phyloP scores from a whole-genome alignment of 805 yeast genomes.

The Candida chauliodis region DNA sequence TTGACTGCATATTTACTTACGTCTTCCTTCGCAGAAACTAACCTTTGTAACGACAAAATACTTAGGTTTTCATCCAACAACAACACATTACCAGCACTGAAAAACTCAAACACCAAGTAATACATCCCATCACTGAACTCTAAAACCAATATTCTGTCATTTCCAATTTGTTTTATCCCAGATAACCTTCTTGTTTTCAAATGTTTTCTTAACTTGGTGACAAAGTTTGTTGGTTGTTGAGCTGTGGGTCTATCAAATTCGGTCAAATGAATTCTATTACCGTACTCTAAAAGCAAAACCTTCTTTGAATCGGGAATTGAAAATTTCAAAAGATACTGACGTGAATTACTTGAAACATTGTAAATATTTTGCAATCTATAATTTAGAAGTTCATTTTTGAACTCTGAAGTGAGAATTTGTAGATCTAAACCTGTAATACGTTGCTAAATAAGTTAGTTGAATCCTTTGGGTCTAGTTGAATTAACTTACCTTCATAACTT shows the following conservation, averaged over 20 bases:
- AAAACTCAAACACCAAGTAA: slow-evolving; percentile 82
- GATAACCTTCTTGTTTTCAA: slow-evolving; percentile 76
- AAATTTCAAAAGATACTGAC: slow-evolving; percentile 77
- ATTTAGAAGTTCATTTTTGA: slow-evolving; percentile 52
- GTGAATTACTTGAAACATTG: slow-evolving; percentile 65
- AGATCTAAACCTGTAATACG: slow-evolving; percentile 83
- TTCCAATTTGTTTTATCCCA: slow-evolving; percentile 65
- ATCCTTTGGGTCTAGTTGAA: no score
- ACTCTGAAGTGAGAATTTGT: slow-evolving; percentile 65
- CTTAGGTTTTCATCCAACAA: slow-evolving; percentile 65
- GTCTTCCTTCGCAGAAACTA: slow-evolving; percentile 70
- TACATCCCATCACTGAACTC: slow-evolving; percentile 79
- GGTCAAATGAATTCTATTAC: slow-evolving; percentile 75
- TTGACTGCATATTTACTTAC: slow-evolving; percentile 70
- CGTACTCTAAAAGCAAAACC: slow-evolving; percentile 77
- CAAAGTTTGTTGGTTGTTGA: slow-evolving; percentile 81
- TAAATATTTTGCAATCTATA: slow-evolving; percentile 82
- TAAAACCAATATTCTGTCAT: slow-evolving; percentile 79
- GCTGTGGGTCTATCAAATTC: slow-evolving; percentile 79
- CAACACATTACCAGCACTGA: slow-evolving; percentile 90
- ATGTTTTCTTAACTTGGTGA: slow-evolving; percentile 80
- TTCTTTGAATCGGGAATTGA: slow-evolving; percentile 79
- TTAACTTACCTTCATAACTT: slow-evolving; percentile 6
- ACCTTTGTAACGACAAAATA: slow-evolving; percentile 72
- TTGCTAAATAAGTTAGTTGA: slow-evolving; percentile 46